Base-by-base conservation (phyloP, 352 stramenopile species). In the Pythium utonaiense region DNA sequence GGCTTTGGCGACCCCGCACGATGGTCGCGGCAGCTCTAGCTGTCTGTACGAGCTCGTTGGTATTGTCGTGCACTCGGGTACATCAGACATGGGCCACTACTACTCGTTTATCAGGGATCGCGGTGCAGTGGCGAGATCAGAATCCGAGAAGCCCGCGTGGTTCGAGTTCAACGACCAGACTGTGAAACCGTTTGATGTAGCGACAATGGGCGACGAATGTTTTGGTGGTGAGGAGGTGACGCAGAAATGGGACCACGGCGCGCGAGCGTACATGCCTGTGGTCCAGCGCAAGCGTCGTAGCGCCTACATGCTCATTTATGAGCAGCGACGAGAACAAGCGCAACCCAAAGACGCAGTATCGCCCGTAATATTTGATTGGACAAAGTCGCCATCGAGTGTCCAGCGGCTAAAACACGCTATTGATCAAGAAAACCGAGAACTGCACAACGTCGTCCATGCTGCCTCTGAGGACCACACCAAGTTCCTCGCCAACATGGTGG, bases 31-130 rank as follows among this genome's bases (percentile, higher is more conserved):
- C 14, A 28, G 27, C 10, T 9, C 6, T 56, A 25, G 19, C 27
- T 22, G 54, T 36, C 73, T 93, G 74, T 98, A 98, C 60, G 79
- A 96, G 21, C 80, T 98, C 7, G 79, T 89, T 6, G 93, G 93
- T 9, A 78, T 98, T 16, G 88, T 98, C 17, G 90, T 98, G 5
- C 94, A 98, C 66, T 96, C 83, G 0, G 93, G 94, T 1, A 97
- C 89, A 19, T 80, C 87, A 0, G 88, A 98, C 53, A 96, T 82
- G 49, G 94, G 94, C 0, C 94, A 98, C 75, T 98, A 98, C 64
- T 98, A 98, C 66, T 96, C 83, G 21, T 98, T 96, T 70, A 90
- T 98, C 44, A 86, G 91, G 27, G 88, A 98, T 42, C 73, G 86
- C 31, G 42, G 69, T 8, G 53, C 64, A 21, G 28, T 9, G 16